phyloP scores from a whole-genome alignment of 371 early-diverging fungal species.

The Rhizomucor pusillus region DNA sequence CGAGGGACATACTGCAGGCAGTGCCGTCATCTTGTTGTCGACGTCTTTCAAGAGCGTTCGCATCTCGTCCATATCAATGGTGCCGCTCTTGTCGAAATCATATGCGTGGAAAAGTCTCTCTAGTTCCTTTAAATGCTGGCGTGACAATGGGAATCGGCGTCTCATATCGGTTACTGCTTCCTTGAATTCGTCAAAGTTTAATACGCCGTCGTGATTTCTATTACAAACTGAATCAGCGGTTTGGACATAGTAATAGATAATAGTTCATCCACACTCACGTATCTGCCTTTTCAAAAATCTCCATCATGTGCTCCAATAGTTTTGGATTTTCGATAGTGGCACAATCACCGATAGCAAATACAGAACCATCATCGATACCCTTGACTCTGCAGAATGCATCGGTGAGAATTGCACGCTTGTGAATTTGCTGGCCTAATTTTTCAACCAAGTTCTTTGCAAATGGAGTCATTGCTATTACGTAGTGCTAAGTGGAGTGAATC shows the following conservation, averaged over 20 bases:
- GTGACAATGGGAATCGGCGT: slow-evolving; percentile 49
- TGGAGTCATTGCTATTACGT: slow-evolving; percentile 51
- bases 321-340: slow-evolving; percentile 73
- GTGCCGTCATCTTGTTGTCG: slow-evolving; percentile 63
- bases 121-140: slow-evolving; percentile 50
- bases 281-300: slow-evolving; percentile 53
- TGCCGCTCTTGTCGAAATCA: slow-evolving; percentile 56
- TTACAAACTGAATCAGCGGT: background rate
- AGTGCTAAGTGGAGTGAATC: background rate
- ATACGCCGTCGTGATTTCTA: slow-evolving; percentile 43
- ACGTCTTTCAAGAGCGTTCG: slow-evolving; percentile 52
- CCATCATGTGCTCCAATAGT: slow-evolving; percentile 51
- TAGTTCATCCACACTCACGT: slow-evolving; percentile 19
- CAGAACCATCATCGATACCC: slow-evolving; percentile 56
- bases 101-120: slow-evolving; percentile 52
- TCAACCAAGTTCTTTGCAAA: slow-evolving; percentile 53
- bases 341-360: slow-evolving; percentile 89
- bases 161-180: slow-evolving; percentile 32
- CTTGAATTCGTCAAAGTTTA: slow-evolving; percentile 51
- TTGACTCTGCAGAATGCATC: slow-evolving; percentile 69
- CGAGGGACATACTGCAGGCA: slow-evolving; percentile 63
- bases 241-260: slow-evolving; percentile 1
- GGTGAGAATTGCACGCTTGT: slow-evolving; percentile 64
- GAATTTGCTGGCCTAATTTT: slow-evolving; percentile 49
- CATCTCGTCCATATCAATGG: slow-evolving; percentile 65